Conservation (phyloP, 495 filamentous ascomycete genomes). For the Chaetomidium leptoderma region DNA sequence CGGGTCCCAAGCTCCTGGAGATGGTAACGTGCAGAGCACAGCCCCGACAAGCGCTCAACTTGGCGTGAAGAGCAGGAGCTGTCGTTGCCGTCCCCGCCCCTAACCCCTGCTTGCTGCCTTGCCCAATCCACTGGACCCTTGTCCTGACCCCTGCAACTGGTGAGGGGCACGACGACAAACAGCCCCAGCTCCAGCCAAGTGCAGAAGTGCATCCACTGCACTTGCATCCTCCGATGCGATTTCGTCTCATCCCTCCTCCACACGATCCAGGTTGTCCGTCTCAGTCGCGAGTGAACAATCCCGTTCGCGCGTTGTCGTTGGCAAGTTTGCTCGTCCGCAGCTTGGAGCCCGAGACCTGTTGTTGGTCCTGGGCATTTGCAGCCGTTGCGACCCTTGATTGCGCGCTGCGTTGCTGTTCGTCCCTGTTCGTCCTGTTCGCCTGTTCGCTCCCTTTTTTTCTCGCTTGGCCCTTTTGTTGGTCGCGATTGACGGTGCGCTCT, state of each 20-base stretch:
- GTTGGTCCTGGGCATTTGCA: constrained; percentile 1
- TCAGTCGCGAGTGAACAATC: constrained; percentile 8
- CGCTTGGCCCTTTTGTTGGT: constrained; percentile 10
- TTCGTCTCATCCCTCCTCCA: constrained; percentile 21
- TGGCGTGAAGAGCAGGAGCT: neutral
- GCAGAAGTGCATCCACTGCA: neutral
- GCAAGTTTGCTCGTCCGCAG: constrained; percentile 5
- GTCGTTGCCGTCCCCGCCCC: neutral
- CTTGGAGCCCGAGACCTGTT: constrained; percentile 1
- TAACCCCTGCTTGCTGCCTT: constrained; percentile 1
- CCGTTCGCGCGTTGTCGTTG: constrained; percentile 2
- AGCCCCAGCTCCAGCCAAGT: neutral
- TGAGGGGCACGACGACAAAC: constrained; percentile 10
- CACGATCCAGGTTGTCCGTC: neutral
- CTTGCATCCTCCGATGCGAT: constrained; percentile 17
- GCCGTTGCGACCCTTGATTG: neutral
- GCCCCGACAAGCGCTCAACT: constrained; percentile 1
- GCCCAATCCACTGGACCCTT: constrained; percentile 7
- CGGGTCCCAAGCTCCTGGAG: no score
- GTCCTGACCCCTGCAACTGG: neutral
- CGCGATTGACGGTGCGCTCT: constrained; percentile 4
- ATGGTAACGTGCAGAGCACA: constrained; percentile 6
- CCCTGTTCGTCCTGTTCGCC: neutral
- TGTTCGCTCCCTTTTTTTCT: neutral
- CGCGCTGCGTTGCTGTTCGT: neutral